Base-by-base conservation (phyloP, 106 monocot species). In the Dactylorhiza incarnata region DNA sequence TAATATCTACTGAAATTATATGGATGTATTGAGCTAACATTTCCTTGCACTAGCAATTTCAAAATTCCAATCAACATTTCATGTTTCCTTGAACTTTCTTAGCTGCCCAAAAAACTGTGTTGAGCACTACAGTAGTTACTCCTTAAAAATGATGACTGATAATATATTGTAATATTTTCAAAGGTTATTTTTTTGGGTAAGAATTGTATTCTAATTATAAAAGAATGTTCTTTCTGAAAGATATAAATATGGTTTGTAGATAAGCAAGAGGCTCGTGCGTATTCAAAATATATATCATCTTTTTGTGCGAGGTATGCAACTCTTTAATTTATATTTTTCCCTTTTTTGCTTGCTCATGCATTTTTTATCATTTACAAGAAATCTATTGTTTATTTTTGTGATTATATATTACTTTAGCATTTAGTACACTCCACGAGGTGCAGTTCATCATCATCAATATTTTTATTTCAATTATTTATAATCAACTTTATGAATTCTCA, bases 241-340 rank as follows among this genome's bases (percentile, higher is more conserved):
- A 16, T 17, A 8, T 7, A 69, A 69, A 7, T 20, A 17, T 69
- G 69, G 24, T 69, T 67, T 69, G 17, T 54, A 94, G 96, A 94
- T 81, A 97, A 97, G 83, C 93, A 84, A 83, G 89, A 88, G 75
- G 96, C 96, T 71, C 80, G 83, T 22, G 91, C 91, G 68, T 76
- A 91, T 73, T 91, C 96, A 16, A 97, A 97, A 80, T 75, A 76
- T 76, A 79, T 97, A 43, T 97, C 96, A 20, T 86, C 91, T 19
- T 97, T 85, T 77, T 97, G 96, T 79, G 93, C 89, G 74, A 97
- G 93, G 96, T 96, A 81, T 12, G 69, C 17, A 45, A 6, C 45
- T 69, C 11, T 68, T 45, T 46, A 69, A 17, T n/a, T 69, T 45
- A 4, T 69, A 45, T 69, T 69, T 44, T 69, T 13, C 5, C 29